A percentile compares a stretch with the other conserved stretches of the same genome.
These are phyloP conservation scores for Talaromyces rugulosus DNA, from an alignment of 2,329 filamentous ascomycete species.

Conservation along the genomic window DNA sequence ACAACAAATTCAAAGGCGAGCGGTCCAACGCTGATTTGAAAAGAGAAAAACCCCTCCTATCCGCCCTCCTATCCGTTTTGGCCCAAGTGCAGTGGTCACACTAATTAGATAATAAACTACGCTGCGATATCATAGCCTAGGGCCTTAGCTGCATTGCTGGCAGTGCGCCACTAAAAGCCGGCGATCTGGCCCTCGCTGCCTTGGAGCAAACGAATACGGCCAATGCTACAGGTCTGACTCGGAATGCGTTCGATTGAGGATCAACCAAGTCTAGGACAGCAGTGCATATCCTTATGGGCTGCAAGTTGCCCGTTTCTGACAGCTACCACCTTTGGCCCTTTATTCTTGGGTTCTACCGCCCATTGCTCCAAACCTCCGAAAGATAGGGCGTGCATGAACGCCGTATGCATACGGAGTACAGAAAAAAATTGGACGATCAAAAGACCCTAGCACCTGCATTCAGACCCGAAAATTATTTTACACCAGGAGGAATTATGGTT, in stretches of 20 bases:
- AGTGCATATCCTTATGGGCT: background rate
- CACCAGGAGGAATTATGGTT: background rate
- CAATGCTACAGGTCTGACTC: background rate
- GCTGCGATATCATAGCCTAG: constrained; percentile 11
- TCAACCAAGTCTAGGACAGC: background rate
- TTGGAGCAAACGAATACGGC: background rate
- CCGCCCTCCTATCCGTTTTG: background rate
- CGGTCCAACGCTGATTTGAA: background rate
- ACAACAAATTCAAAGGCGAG: background rate
- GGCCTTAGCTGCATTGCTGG: constrained; percentile 12
- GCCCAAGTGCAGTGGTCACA: background rate
- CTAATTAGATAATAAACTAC: constrained; percentile 13
- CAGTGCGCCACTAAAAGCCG: background rate
- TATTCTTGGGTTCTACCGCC: background rate
- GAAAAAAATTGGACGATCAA: background rate
- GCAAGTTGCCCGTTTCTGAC: constrained; percentile 1
- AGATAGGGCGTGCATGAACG: background rate
- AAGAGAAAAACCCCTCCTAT: background rate
- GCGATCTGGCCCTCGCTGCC: background rate
- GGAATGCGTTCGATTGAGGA: background rate
- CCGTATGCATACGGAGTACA: background rate
- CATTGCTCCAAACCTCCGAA: background rate
- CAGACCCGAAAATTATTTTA: background rate
- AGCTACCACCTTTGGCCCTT: background rate
- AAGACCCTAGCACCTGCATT: background rate